Evolutionary conservation across 2,329 filamentous ascomycete species (phyloP).

Genomic region (Microcyclospora tardicrescens): DNA sequence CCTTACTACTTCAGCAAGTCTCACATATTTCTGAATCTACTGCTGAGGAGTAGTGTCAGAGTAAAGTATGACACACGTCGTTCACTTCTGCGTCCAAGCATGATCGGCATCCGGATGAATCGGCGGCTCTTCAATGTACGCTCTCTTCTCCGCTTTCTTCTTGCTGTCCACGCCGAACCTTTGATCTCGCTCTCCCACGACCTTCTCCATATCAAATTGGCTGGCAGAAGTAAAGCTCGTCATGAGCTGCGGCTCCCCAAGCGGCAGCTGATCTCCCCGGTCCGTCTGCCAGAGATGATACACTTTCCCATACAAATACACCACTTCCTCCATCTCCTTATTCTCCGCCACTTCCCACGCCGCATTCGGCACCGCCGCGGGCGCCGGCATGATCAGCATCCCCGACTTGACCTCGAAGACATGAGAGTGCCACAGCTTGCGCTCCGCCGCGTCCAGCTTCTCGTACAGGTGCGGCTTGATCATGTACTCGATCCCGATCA

Average conservation of each 20-base stretch:
- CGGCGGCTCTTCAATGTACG: conserved; percentile 38
- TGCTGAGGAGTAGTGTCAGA: too few species aligned
- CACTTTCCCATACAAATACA: conserved; percentile 67
- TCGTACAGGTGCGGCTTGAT: conserved; percentile 57
- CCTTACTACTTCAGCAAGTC: too few species aligned
- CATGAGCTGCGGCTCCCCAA: conserved; percentile 52
- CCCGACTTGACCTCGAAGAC: conserved; percentile 64
- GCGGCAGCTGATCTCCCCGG: conserved; percentile 50
- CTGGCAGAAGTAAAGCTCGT: conserved; percentile 43
- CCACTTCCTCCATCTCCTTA: conserved; percentile 64
- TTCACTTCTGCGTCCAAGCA: conserved; percentile 29
- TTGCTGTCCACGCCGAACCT: conserved; percentile 40
- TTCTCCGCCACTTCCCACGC: conserved; percentile 68
- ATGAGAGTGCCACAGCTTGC: conserved; percentile 67
- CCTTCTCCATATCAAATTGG: conserved; percentile 36
- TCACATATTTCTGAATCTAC: too few species aligned
- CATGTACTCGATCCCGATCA: conserved; percentile 86
- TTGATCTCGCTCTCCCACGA: conserved; percentile 39
- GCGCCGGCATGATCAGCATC: conserved; percentile 66
- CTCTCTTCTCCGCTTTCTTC: conserved; percentile 41
- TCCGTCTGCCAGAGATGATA: conserved; percentile 84
- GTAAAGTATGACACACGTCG: too few species aligned
- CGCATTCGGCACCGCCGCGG: conserved; percentile 38
- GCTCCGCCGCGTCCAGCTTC: conserved; percentile 52
- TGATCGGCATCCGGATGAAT: conserved; percentile 37